Conservation (phyloP, 1,139 yeast genomes). For the Zygosaccharomyces sapae region DNA sequence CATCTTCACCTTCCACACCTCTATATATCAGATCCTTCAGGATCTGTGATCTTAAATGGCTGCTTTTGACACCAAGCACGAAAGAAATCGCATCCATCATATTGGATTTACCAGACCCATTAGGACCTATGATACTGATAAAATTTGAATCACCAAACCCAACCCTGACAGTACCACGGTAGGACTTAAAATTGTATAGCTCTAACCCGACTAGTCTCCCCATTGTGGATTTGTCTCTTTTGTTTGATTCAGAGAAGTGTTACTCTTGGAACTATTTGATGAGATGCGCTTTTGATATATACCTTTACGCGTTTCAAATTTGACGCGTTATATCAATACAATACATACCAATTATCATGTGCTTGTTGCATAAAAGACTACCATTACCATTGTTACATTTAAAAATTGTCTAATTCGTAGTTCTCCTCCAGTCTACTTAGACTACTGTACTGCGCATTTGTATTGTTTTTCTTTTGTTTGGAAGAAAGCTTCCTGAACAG, state of each 20-base stretch:
- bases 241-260: not conserved
- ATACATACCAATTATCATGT: not conserved
- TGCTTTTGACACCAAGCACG: conserved; percentile 80
- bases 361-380: not conserved
- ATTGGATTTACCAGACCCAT: conserved; percentile 96
- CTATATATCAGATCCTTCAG: conserved; percentile 77
- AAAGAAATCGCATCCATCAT: conserved; percentile 98
- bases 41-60: conserved; percentile 70
- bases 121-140: conserved; percentile 93
- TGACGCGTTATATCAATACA: conserved; percentile 1
- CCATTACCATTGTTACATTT: not conserved
- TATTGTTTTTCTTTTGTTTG: not conserved
- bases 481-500: conserved; percentile 11
- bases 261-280: not conserved
- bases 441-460: conserved; percentile 6
- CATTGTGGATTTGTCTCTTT: conserved; percentile 43
- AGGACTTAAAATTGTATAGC: conserved; percentile 84
- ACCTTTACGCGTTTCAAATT: conserved; percentile 1
- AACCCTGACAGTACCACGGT: conserved; percentile 66
- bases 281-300: conserved; percentile 1
- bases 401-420: conserved; percentile 8
- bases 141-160: conserved; percentile 82
- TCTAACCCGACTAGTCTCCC: conserved; percentile 74
- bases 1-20: conserved; percentile 44
- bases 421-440: conserved; percentile 8